phyloP scores from a whole-genome alignment of 257 asterid species.

The Anisodus acutangulus region DNA sequence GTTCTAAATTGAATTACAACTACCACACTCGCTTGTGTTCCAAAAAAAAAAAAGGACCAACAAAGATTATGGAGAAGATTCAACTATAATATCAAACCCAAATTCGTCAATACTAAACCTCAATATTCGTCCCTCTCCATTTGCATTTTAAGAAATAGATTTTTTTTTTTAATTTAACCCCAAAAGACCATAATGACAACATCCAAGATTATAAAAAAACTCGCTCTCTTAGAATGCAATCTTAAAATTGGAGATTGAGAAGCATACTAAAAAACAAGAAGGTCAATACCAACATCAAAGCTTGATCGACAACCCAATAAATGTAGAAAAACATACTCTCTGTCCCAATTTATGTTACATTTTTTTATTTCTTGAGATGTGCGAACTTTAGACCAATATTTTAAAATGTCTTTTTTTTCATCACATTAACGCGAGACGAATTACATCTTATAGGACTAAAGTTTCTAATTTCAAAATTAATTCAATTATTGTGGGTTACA shows the following conservation, averaged over 20 bases:
- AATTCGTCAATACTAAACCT: background rate
- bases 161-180: background rate
- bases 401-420: no score
- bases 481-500: no score
- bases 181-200: background rate
- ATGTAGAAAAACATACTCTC: no score
- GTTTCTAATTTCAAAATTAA: no score
- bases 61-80: slow-evolving; percentile 9
- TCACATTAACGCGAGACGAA: no score
- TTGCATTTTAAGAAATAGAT: background rate
- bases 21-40: background rate
- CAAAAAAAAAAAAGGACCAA: background rate
- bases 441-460: no score
- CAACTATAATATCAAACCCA: slow-evolving; percentile 13
- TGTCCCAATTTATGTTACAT: no score
- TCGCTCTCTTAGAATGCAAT: background rate
- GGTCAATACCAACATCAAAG: background rate
- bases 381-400: no score
- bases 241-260: background rate
- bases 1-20: background rate
- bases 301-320: no score
- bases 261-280: background rate
- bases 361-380: no score
- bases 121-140: background rate
- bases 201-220: background rate